Conservation (phyloP, 1,284 basidiomycete genomes). For the Stereum hirsutum region DNA sequence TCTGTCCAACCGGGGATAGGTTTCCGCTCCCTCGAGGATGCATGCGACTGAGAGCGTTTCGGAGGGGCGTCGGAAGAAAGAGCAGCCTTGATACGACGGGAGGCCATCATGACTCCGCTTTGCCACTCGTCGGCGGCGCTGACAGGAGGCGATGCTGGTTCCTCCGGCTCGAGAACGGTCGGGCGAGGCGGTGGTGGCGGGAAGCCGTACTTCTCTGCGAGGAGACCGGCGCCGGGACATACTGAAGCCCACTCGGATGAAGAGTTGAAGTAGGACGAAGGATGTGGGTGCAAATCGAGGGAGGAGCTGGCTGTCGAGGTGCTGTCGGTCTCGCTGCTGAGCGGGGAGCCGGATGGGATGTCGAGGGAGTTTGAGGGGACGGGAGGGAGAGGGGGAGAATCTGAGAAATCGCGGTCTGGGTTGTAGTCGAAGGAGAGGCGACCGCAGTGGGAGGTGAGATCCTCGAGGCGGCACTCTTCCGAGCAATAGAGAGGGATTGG, state of each 20-base stretch:
- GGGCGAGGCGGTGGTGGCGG: conserved; percentile 30
- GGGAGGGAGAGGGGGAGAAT: conserved; percentile 28
- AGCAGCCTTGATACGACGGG: conserved; percentile 41
- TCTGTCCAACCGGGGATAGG: conserved; percentile 63
- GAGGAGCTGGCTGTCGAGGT: conserved; percentile 31
- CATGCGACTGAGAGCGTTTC: conserved; percentile 18
- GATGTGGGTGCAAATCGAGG: conserved; percentile 19
- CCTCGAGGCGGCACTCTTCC: conserved; percentile 56
- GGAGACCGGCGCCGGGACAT: conserved; percentile 31
- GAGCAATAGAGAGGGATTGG: conserved; percentile 75
- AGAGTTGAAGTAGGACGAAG: conserved; percentile 14
- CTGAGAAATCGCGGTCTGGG: conserved; percentile 25
- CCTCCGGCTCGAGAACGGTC: conserved; percentile 14
- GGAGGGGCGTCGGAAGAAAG: conserved; percentile 30
- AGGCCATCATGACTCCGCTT: conserved; percentile 60
- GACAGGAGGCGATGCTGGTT: conserved; percentile 8
- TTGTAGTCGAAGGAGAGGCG: conserved; percentile 36
- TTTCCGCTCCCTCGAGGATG: conserved; percentile 22
- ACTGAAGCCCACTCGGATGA: conserved; percentile 21
- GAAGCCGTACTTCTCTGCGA: conserved; percentile 46
- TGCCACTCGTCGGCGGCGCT: conserved; percentile 32
- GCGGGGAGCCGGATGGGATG: conserved; percentile 20
- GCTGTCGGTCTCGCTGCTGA: conserved; percentile 31
- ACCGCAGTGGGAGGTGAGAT: conserved; percentile 34
- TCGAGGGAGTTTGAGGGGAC: conserved; percentile 29